Base-by-base conservation (phyloP, 2,329 filamentous ascomycete species). In the Colletotrichum lini region DNA sequence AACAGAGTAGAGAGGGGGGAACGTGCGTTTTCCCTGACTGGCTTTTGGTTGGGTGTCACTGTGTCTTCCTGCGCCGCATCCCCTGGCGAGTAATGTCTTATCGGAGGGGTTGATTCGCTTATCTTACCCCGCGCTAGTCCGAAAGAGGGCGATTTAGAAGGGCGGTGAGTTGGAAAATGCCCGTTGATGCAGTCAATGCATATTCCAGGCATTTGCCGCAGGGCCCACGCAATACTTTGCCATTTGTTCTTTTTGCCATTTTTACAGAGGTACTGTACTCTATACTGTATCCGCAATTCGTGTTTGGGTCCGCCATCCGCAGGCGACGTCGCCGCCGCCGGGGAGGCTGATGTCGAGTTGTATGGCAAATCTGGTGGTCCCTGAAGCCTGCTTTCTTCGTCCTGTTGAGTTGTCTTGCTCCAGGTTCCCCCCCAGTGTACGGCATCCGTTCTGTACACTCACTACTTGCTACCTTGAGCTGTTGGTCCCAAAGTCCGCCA, bases 111-210 rank as follows among this genome's bases (percentile, higher is more conserved):
- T 71, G 49, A 50, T 15, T 52, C 9, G 5, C 75, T 76, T 76
- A 76, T 78, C 75, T 75, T 59, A 44, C 45, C 63, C 68, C 52
- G 54, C 65, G 72, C 75, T 75, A 76, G 44, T 44, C 70, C 72
- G 2, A 10, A 74, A 69, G 4, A 56, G 76, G 76, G 12, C 30
- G 7, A 6, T 4, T 21, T 12, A 47, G 47, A 63, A 78, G 68
- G 77, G 77, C 77, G 77, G 77, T 78, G 77, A 78, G 73, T 56
- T 63, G 72, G 73, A 70, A 67, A 72, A 70, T 56, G 70, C 56
- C 67, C 65, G 40, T 67, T 74, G 61, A 76, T 74, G 73, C 74
- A 70, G 30, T 72, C 74, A 75, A 65, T 58, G 73, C 40, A 21
- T 40, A 38, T 44, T 52, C 12, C 47, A 53, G 47, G 40, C 54